Percentiles rank a stretch among this genome's conserved stretches.
Evolutionary conservation across 257 asterid genomes (phyloP).

Genomic region (Paraleonurus japonicus): DNA sequence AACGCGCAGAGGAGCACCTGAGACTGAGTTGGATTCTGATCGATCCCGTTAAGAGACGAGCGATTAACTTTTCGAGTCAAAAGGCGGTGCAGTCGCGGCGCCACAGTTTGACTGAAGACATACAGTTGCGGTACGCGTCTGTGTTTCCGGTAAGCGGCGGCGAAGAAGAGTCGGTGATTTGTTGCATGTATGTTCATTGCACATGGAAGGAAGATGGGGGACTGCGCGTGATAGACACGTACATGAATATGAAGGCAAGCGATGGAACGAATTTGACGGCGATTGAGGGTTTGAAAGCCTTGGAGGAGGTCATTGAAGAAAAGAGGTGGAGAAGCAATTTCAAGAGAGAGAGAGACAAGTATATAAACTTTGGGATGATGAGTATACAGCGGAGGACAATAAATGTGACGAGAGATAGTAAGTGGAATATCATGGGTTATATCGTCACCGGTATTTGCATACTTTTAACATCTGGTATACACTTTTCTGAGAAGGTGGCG

Average conservation of each 20-base stretch:
- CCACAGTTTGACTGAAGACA: conserved; percentile 57
- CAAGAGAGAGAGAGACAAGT: conserved; percentile 36
- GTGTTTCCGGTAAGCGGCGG: conserved; percentile 30
- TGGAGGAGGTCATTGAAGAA: conserved; percentile 51
- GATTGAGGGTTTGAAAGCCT: conserved; percentile 44
- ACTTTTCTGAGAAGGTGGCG: background rate
- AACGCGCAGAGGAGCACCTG: conserved; percentile 38
- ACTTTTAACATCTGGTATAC: conserved; percentile 30
- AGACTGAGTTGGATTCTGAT: conserved; percentile 72
- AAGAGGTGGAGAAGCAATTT: conserved; percentile 36
- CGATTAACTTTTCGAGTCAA: conserved; percentile 51
- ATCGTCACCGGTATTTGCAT: conserved; percentile 38
- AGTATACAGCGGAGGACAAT: conserved; percentile 39
- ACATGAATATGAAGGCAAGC: conserved; percentile 62
- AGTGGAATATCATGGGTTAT: conserved; percentile 42
- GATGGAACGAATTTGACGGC: conserved; percentile 53
- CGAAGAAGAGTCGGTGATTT: conserved; percentile 32
- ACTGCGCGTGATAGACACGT: conserved; percentile 58
- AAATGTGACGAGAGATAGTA: conserved; percentile 43
- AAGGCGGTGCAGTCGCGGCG: conserved; percentile 52
- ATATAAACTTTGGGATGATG: conserved; percentile 39
- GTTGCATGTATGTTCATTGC: conserved; percentile 54
- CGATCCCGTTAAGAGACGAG: conserved; percentile 44
- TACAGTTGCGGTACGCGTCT: conserved; percentile 45
- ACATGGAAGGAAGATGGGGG: conserved; percentile 51